Evolutionary conservation across 768 basidiomycete species (phyloP).

Genomic region (Phaffia tasmanica): DNA sequence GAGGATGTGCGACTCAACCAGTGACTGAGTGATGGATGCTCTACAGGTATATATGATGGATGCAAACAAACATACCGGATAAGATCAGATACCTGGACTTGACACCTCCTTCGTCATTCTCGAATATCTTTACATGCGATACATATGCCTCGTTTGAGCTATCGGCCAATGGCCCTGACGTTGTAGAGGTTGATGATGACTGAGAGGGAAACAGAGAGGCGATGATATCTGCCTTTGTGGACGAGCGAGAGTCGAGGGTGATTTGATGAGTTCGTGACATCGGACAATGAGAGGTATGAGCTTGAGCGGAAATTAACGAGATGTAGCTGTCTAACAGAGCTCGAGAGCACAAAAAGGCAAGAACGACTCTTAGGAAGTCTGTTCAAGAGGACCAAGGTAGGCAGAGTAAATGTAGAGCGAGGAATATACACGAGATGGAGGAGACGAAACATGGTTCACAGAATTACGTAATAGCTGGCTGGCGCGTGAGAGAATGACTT

Average conservation of each 20-base stretch:
- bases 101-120: slow-evolving; percentile 50
- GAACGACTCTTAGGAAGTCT: no score
- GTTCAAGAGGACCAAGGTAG: no score
- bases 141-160: slow-evolving; percentile 65
- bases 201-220: slow-evolving; percentile 69
- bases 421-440: no score
- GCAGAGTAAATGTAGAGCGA: no score
- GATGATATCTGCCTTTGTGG: slow-evolving; percentile 47
- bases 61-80: slow-evolving; percentile 53
- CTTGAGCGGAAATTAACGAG: no score
- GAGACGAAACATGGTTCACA: no score
- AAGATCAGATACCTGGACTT: slow-evolving; percentile 87
- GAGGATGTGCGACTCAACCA: neutral
- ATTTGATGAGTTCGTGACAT: no score
- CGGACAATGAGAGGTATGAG: no score
- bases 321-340: no score
- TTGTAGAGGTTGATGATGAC: slow-evolving; percentile 39
- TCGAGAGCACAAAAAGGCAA: no score
- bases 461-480: no score
- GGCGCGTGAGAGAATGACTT: no score
- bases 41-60: slow-evolving; percentile 28
- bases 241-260: neutral
- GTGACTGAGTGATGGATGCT: neutral
- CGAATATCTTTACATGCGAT: slow-evolving; percentile 84
- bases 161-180: slow-evolving; percentile 27